A percentile compares a stretch with the other conserved stretches of the same genome.
Conservation (phyloP, 306 rosid species). For the Fragaria vesca region DNA sequence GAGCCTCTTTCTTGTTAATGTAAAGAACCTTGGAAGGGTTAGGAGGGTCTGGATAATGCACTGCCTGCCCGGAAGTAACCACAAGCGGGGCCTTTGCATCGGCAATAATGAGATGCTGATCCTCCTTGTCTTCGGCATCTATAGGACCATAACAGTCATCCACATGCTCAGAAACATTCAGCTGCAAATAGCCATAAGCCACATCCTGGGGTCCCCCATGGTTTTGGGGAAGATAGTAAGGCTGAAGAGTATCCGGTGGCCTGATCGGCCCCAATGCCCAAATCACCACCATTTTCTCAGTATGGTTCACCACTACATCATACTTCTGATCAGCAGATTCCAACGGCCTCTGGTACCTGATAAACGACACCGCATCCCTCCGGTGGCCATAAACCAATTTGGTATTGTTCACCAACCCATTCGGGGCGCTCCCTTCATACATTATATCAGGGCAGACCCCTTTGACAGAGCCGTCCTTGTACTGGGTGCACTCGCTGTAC, state of each 20-base stretch:
- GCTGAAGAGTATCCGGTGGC: slow-evolving; percentile 69
- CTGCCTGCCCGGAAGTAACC: slow-evolving; percentile 54
- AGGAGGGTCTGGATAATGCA: slow-evolving; percentile 83
- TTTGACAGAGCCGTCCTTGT: slow-evolving; percentile 43
- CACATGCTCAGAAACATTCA: slow-evolving; percentile 61
- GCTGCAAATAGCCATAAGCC: slow-evolving; percentile 53
- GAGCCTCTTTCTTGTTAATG: slow-evolving; percentile 91
- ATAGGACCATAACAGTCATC: slow-evolving; percentile 83
- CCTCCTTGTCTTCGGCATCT: slow-evolving; percentile 80
- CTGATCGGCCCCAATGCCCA: slow-evolving; percentile 80
- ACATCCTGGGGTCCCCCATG: slow-evolving; percentile 51
- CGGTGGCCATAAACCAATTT: slow-evolving; percentile 68
- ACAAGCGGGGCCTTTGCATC: slow-evolving; percentile 71
- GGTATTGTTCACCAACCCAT: slow-evolving; percentile 52
- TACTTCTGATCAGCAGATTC: slow-evolving; percentile 45
- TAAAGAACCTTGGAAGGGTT: slow-evolving; percentile 71
- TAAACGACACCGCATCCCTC: slow-evolving; percentile 69
- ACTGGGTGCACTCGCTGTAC: slow-evolving; percentile 56
- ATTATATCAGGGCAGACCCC: slow-evolving; percentile 90
- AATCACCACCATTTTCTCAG: slow-evolving; percentile 58
- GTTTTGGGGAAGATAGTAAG: slow-evolving; percentile 84
- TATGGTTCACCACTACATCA: slow-evolving; percentile 59
- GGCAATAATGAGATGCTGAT: slow-evolving; percentile 71
- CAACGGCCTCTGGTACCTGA: slow-evolving; percentile 69
- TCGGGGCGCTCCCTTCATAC: slow-evolving; percentile 41